Evolutionary conservation across 306 rosid species (phyloP).

Genomic region (Glycine soja): DNA sequence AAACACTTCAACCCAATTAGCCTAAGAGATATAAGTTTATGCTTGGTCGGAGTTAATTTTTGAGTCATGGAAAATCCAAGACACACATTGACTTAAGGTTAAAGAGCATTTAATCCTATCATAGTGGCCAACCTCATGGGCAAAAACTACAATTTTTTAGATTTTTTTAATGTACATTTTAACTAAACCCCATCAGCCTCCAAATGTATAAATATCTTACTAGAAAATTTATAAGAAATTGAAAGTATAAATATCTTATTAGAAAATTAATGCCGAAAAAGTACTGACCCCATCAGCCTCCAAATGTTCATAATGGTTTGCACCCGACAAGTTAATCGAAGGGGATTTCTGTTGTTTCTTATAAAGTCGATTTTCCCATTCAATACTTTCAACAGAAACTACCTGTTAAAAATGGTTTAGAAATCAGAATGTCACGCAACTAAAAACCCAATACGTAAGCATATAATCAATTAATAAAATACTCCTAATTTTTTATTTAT

Average conservation of each 20-base stretch:
- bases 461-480: neutral
- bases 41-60: too few species aligned
- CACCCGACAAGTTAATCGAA: conserved; percentile 45
- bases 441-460: conserved; percentile 9
- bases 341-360: conserved; percentile 58
- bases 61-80: too few species aligned
- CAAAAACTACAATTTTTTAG: too few species aligned
- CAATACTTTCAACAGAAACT: conserved; percentile 47
- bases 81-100: too few species aligned
- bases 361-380: conserved; percentile 56
- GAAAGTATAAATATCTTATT: neutral
- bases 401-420: conserved; percentile 52
- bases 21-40: too few species aligned
- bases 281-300: conserved; percentile 57
- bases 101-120: too few species aligned
- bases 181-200: neutral
- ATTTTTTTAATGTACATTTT: too few species aligned
- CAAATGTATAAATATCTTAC: neutral
- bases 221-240: neutral
- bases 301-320: conserved; percentile 46
- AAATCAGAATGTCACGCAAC: conserved; percentile 14
- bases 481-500: too few species aligned
- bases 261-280: neutral
- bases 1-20: too few species aligned
- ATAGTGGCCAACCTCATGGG: too few species aligned